Evolutionary conservation across 164 flowering plant species (phyloP), one percentile per base, ranked within the genome.

Genomic region (Liquidambar formosana): DNA sequence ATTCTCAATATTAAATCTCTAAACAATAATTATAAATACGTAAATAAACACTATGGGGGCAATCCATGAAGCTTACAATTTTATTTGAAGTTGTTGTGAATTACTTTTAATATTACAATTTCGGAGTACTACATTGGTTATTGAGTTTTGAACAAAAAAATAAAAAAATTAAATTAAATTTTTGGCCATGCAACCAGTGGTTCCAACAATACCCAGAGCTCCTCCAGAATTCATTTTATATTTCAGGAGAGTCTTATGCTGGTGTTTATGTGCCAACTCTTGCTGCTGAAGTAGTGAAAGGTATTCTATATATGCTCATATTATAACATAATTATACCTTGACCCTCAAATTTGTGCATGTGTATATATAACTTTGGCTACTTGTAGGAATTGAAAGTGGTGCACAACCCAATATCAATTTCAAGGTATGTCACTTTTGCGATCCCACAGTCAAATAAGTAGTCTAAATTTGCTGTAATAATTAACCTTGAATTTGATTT

Each of bases 241-340:
- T 81, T 2, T 27, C 82, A 4, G 82, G 84, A 26, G 80, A 78
- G 66, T 81, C 84, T 4, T 78, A 78, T 57, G 78, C 82, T 1
- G 84, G 84, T 46, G 38, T 79, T 33, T 81, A 79, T 58, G 80
- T 81, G 26, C 84, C 84, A 4, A 81, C 82, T 46, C 82, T 81
- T 61, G 68, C 76, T 53, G 49, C 59, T 53, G 69, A 70, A 74
- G 66, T 81, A 11, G 80, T 28, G 1, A 64, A 72, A 69, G 84
- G 84, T 81, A 71, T 6, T 43, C n/a, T n/a, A n/a, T n/a, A n/a
- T n/a, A n/a, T n/a, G n/a, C n/a, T n/a, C n/a, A n/a, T n/a, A n/a
- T n/a, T n/a, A 15, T 9, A 16, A 14, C n/a, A n/a, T n/a, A n/a
- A n/a, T n/a, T n/a, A 1, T 41, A 2, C 6, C 6, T 2, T 33